phyloP scores from a whole-genome alignment of 2,329 filamentous ascomycete genomes.

The Xylariomycetidae sp. region DNA sequence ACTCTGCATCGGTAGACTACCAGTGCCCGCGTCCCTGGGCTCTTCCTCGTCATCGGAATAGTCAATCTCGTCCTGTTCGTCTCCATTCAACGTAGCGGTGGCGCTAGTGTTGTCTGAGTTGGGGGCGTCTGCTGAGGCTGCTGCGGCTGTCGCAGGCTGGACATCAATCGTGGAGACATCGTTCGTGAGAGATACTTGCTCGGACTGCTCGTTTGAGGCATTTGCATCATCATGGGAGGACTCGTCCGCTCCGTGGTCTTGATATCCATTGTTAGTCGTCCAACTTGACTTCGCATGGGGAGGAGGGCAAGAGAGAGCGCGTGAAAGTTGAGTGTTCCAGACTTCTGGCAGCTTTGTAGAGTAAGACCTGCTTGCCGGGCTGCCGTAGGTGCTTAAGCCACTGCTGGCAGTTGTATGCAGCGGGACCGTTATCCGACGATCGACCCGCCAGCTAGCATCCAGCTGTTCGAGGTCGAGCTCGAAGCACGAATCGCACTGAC shows the following conservation, averaged over 20 bases:
- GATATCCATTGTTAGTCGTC: constrained; percentile 13
- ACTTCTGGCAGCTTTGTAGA: too few relatives aligned
- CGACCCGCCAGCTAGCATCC: too few relatives aligned
- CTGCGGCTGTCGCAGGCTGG: constrained; percentile 5
- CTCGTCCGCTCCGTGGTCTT: constrained; percentile 15
- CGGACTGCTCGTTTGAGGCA: too few relatives aligned
- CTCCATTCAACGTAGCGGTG: constrained; percentile 26
- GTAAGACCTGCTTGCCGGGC: too few relatives aligned
- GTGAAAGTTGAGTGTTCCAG: too few relatives aligned
- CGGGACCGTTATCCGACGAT: too few relatives aligned
- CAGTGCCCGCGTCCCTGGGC: constrained; percentile 16
- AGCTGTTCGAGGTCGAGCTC: constrained; percentile 8
- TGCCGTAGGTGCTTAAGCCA: too few relatives aligned
- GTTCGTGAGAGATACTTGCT: too few relatives aligned
- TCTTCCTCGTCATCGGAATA: constrained; percentile 30
- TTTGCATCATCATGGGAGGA: too few relatives aligned
- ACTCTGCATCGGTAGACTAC: constrained; percentile 11
- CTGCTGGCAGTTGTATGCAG: too few relatives aligned
- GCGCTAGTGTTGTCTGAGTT: constrained; percentile 30
- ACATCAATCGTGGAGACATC: constrained; percentile 8
- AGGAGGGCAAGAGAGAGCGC: too few relatives aligned
- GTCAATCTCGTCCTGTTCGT: constrained; percentile 29
- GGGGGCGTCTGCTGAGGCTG: constrained; percentile 22
- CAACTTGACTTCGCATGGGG: constrained; percentile 3
- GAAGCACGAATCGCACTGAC: constrained; percentile 12